phyloP scores from a whole-genome alignment of 768 basidiomycete genomes.

The Infundibulicybe gibba region DNA sequence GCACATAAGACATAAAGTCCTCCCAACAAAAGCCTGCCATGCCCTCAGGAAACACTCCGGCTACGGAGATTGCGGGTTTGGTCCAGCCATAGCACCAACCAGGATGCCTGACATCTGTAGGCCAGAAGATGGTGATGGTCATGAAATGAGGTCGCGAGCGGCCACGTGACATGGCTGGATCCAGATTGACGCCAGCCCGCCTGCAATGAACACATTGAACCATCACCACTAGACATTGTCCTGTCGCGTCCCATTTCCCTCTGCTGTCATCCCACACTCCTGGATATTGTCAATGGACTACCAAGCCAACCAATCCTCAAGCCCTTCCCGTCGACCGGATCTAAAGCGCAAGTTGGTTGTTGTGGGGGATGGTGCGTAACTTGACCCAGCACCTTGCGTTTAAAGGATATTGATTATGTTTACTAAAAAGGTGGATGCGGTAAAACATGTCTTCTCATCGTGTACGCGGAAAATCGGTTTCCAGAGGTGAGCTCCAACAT shows the following conservation, averaged over 20 bases:
- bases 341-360: slow-evolving; percentile 86
- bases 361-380: slow-evolving; percentile 73
- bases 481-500: slow-evolving; percentile 65
- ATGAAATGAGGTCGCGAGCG: slow-evolving; percentile 14
- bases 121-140: slow-evolving; percentile 53
- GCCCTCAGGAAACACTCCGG: slow-evolving; percentile 34
- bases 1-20: too few relatives aligned
- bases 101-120: slow-evolving; percentile 37
- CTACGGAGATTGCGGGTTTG: slow-evolving; percentile 44
- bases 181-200: slow-evolving; percentile 1
- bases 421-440: slow-evolving; percentile 72
- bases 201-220: slow-evolving; percentile 4
- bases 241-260: neutral
- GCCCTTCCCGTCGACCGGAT: slow-evolving; percentile 58
- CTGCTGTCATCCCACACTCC: neutral
- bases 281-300: slow-evolving; percentile 20
- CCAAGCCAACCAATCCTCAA: slow-evolving; percentile 19
- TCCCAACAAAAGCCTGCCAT: too few relatives aligned
- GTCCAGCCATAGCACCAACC: slow-evolving; percentile 64
- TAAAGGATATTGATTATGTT: slow-evolving; percentile 7
- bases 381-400: neutral
- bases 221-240: neutral
- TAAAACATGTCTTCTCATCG: slow-evolving; percentile 94
- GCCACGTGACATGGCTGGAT: slow-evolving; percentile 21
- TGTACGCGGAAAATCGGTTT: slow-evolving; percentile 94